A percentile compares a stretch with the other conserved stretches of the same genome.
Evolutionary conservation across 345 rosid species (phyloP).

Genomic region (Ricinus communis): DNA sequence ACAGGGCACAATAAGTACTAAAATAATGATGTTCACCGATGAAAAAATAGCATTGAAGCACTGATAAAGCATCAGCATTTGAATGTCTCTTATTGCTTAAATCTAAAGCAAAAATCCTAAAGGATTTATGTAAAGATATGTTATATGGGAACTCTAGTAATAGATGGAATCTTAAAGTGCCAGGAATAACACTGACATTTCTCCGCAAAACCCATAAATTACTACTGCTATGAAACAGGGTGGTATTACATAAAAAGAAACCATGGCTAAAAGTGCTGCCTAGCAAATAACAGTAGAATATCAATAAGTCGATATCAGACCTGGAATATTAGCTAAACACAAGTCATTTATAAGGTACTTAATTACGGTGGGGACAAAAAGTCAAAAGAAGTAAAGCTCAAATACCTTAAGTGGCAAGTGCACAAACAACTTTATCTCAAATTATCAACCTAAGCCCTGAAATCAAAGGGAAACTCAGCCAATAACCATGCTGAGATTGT

Average conservation of each 20-base stretch:
- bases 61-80: neutral
- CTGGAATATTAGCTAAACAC: no score
- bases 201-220: no score
- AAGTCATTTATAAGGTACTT: no score
- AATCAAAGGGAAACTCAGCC: constrained; percentile 2
- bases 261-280: neutral
- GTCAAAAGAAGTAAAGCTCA: neutral
- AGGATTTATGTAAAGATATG: neutral
- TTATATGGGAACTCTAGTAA: neutral
- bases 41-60: neutral
- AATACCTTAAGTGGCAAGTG: neutral
- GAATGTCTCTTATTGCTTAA: neutral
- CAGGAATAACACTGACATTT: neutral
- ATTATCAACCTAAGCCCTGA: neutral
- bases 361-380: no score
- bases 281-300: neutral
- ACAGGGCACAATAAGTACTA: neutral
- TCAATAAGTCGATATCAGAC: neutral
- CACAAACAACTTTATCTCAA: constrained; percentile 5
- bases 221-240: no score
- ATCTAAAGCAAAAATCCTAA: neutral
- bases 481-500: neutral
- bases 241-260: no score
- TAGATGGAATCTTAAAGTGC: neutral
- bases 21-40: neutral